Evolutionary conservation across 495 filamentous ascomycete genomes (phyloP), one percentile per base, ranked within the genome.

Genomic region (Lasiosphaeria ovina): DNA sequence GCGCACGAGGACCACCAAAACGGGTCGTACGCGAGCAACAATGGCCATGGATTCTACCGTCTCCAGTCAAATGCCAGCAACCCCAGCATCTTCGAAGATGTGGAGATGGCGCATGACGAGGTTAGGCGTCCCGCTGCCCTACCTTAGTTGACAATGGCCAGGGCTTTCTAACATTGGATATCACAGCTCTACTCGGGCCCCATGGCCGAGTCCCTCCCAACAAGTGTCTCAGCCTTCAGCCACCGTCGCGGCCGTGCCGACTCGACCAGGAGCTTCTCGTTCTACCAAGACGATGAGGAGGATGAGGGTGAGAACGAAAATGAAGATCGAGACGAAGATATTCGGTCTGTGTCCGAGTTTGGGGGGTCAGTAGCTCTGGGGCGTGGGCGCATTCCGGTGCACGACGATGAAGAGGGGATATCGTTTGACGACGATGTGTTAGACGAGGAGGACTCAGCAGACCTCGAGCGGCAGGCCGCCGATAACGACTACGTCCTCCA

Each of bases 31-130:
- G 51, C 17, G 49, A 42, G 11, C 49, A 47, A 68, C 73, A 73
- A 73, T 72, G 67, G 74, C 67, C 60, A 66, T 32, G 58, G 63
- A 9, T 71, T 80, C 38, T 83, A 81, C 62, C 81, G 88, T 33
- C 82, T 89, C 48, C 82, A 83, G 57, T 90, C 90, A 36, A 89
- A 91, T 71, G 79, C 87, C 69, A 96, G 92, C 82, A 90, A 81
- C 72, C 78, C 87, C 45, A 95, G 90, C 73, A 85, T 97, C 65
- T 85, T 96, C 44, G 90, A 89, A 38, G 93, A 97, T 71, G 93
- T 99, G n/a, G 94, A 96, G 71, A 99, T 99, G 94, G 95, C 94
- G 33, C 91, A 93, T 50, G 89, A 97, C 70, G 93, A 97, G 82
- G 91, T 93, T 64, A 52, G 79, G 24, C 24, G 2, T 24, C 60